A percentile compares a stretch with the other conserved stretches of the same genome.
Conservation (phyloP, 2,329 filamentous ascomycete genomes). For the Fusarium sarcochroum region DNA sequence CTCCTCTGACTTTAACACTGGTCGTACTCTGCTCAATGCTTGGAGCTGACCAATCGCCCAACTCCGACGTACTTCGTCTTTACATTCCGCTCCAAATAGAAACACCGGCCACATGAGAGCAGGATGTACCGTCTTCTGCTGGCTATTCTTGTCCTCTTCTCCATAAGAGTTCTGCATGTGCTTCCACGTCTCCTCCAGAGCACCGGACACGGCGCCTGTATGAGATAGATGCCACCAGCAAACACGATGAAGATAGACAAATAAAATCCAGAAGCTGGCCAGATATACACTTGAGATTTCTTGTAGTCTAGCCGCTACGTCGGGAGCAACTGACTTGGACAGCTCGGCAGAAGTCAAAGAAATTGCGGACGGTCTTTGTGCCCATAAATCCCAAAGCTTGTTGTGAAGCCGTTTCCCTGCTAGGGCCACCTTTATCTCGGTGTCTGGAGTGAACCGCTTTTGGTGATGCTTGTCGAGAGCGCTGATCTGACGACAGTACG, state of each 20-base stretch:
- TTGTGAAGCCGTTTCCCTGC: not conserved
- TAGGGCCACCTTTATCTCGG: conserved; percentile 1
- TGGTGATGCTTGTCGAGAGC: conserved; percentile 13
- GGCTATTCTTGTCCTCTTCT: not conserved
- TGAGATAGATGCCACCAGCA: conserved; percentile 20
- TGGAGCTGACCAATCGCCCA: conserved; percentile 1
- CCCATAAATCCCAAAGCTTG: conserved; percentile 12
- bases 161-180: conserved; percentile 13
- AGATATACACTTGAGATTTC: not conserved
- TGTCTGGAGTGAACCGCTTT: conserved; percentile 1
- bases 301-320: not conserved
- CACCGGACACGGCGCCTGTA: not conserved
- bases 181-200: not conserved
- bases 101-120: conserved; percentile 4
- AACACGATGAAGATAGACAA: conserved; percentile 5
- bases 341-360: not conserved
- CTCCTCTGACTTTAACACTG: not conserved
- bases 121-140: conserved; percentile 1
- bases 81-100: not conserved
- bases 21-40: not conserved
- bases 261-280: conserved; percentile 15
- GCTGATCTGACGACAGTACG: conserved; percentile 10
- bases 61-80: fast-evolving
- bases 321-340: not conserved
- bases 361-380: conserved; percentile 1